Evolutionary conservation across 768 basidiomycete genomes (phyloP), one percentile per base, ranked within the genome.

Genomic region (Phaffia tasmanica): DNA sequence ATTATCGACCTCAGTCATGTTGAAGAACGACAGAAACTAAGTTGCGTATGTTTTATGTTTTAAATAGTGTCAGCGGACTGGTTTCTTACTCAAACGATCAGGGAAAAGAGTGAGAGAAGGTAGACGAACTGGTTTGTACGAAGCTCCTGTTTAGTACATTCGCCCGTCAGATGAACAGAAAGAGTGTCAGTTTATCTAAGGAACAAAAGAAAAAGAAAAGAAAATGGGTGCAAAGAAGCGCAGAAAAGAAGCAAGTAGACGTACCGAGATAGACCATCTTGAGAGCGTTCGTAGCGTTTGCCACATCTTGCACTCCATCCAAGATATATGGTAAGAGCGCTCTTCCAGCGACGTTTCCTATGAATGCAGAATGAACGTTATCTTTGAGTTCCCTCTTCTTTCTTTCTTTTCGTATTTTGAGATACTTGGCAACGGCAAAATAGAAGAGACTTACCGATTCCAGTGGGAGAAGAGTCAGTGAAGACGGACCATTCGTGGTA

Each of bases 11-110:
- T 82, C 80, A 0, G 85, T 86, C 83, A 89, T 84, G 75, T 86
- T 86, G 83, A 92, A 86, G 76, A 92, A 81, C 4, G 88, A 89
- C 73, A 91, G 85, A 82, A 93, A 89, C 70, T 70, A 50, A 16
- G 8, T 50, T 16, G 47, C 18, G 32, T 70, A n/a, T 62, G 61
- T 59, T 30, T 14, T 27, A 3, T 27, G 8, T 1, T 25, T 46
- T 11, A 48, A 15, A 29, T 3, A 0, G 14, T n/a, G 6, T 46
- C n/a, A 4, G 27, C 21, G 9, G 27, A 19, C 0, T 15, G 19
- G 32, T 57, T 29, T 29, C 47, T 47, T 46, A 58, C 5, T 47
- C 18, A 8, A n/a, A 49, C 16, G 9, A n/a, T 23, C n/a, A 48
- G 11, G 19, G 46, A 2, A n/a, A 18, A 25, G 62, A 30, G 30